Percentiles rank a stretch among this genome's conserved stretches.
These are phyloP conservation scores for Colletotrichum coccodes DNA, from an alignment of 2,329 filamentous ascomycete species.

Conservation along the genomic window DNA sequence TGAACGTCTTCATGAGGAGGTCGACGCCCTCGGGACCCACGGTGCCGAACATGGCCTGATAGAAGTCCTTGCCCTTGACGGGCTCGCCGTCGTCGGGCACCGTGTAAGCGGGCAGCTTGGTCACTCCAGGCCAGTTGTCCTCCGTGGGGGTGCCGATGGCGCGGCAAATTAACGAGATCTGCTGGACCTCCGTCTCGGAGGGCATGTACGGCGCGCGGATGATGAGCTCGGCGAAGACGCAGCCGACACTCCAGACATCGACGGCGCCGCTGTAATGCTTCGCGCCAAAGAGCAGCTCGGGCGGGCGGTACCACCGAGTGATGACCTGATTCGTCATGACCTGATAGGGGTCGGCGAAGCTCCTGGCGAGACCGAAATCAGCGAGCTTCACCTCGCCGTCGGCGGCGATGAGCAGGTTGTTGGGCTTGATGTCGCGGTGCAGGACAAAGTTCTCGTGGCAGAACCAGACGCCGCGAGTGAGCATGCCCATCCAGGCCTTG, in stretches of 20 bases:
- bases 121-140: slow-evolving; percentile 94
- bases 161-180: slow-evolving; percentile 85
- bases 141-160: slow-evolving; percentile 91
- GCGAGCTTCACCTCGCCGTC: slow-evolving; percentile 95
- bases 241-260: slow-evolving; percentile 93
- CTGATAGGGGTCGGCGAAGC: slow-evolving; percentile 87
- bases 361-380: slow-evolving; percentile 94
- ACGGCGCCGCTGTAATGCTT: slow-evolving; percentile 90
- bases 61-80: slow-evolving; percentile 76
- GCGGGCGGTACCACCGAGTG: slow-evolving; percentile 95
- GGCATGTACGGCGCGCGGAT: slow-evolving; percentile 85
- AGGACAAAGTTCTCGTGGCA: slow-evolving; percentile 95
- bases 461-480: slow-evolving; percentile 92
- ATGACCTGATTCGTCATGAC: slow-evolving; percentile 96
- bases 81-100: slow-evolving; percentile 69
- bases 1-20: slow-evolving; percentile 85
- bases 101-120: slow-evolving; percentile 82
- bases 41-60: slow-evolving; percentile 80
- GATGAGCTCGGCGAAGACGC: slow-evolving; percentile 92
- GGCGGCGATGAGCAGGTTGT: slow-evolving; percentile 94
- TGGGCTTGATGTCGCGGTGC: slow-evolving; percentile 98
- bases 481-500: slow-evolving; percentile 99
- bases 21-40: slow-evolving; percentile 87
- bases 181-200: slow-evolving; percentile 86
- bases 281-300: slow-evolving; percentile 91